Base-by-base conservation (phyloP, 192 early-diverging fungal species). In the Coemansia sp. region DNA sequence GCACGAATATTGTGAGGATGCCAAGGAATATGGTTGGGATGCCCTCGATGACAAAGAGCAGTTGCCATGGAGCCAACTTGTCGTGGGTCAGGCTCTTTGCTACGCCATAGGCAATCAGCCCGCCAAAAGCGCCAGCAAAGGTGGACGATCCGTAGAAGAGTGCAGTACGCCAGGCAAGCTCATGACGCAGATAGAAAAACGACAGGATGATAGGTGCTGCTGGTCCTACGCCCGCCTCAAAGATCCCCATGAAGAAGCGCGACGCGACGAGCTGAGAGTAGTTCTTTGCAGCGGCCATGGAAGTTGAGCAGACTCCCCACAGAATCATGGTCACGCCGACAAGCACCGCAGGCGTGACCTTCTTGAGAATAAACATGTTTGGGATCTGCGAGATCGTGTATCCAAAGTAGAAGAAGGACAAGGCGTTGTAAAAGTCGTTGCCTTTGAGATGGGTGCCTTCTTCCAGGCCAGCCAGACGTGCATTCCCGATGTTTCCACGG, bases 381-480 rank as follows among this genome's bases (percentile, higher is more conserved):
- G 92, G 93, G 8, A 94, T 79, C 73, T 94, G 91, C 62, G 89
- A 93, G 40, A 92, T 57, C 48, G 90, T 87, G 76, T 93, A 90
- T 5, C 74, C 79, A 62, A 85, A 62, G 40, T 81, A 85, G 76
- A 86, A 86, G 50, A 82, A 67, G 40, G 77, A 82, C 39, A 85
- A 75, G 5, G 72, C 81, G 46, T 75, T 81, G 70, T 74, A 84
- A 63, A 76, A 77, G 22, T 79, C 56, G 40, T 77, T 79, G 70
- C 86, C 78, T 25, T 68, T 69, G 12, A 91, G 74, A 61, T 86
- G 64, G 22, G 82, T 77, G 44, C 74, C 71, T 37, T 65, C 54
- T 17, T 83, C 81, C 25, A 86, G 65, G 0, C 75, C 76, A 19
- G 86, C 84, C 22, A 88, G 72, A 56, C 85, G 79, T 25, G 90